These are phyloP conservation scores for Sordaria brevicollis DNA, from an alignment of 495 filamentous ascomycete genomes.

Conservation along the genomic window DNA sequence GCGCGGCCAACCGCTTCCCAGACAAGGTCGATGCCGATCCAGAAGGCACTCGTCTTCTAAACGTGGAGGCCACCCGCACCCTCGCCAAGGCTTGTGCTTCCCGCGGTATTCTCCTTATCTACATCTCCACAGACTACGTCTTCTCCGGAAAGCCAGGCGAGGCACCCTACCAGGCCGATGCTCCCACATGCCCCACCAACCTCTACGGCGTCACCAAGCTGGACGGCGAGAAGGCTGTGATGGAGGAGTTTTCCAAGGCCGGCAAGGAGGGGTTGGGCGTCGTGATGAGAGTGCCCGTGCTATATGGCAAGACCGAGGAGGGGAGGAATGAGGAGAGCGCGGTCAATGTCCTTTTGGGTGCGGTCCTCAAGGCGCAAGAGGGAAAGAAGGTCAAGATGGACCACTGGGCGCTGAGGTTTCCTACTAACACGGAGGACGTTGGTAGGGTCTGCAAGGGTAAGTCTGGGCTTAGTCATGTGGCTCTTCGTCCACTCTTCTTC, in stretches of 20 bases:
- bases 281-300: constrained; percentile 74
- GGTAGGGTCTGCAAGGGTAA: constrained; percentile 58
- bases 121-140: constrained; percentile 94
- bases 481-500: neutral
- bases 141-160: constrained; percentile 75
- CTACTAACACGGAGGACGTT: constrained; percentile 81
- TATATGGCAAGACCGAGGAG: constrained; percentile 59
- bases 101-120: constrained; percentile 62
- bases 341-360: constrained; percentile 69
- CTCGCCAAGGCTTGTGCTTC: constrained; percentile 57
- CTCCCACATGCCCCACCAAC: constrained; percentile 61
- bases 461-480: neutral
- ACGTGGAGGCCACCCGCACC: constrained; percentile 56
- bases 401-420: constrained; percentile 77
- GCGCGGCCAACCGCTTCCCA: constrained; percentile 85
- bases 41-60: constrained; percentile 60
- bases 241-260: constrained; percentile 44
- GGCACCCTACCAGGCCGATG: constrained; percentile 67
- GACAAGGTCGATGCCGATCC: constrained; percentile 77
- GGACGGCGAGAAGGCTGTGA: constrained; percentile 67
- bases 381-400: constrained; percentile 66
- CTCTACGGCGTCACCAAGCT: constrained; percentile 83
- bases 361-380: constrained; percentile 55
- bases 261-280: constrained; percentile 46
- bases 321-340: constrained; percentile 60